A percentile compares a stretch with the other conserved stretches of the same genome.
Conservation (phyloP, 345 rosid species). For the Brassica juncea region DNA sequence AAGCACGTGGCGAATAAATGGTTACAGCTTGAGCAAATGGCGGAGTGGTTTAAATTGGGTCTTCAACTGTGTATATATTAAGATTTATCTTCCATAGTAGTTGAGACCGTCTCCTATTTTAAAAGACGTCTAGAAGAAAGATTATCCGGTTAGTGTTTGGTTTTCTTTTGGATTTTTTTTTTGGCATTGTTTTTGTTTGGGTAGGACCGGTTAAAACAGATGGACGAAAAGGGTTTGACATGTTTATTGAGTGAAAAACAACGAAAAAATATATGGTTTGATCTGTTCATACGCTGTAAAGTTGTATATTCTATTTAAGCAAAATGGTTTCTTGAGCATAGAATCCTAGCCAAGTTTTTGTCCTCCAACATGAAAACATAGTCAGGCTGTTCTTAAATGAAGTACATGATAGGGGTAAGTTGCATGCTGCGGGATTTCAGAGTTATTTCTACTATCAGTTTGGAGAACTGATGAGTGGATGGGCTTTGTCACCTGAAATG, state of each 20-base stretch:
- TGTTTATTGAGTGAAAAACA: slow-evolving; percentile 24
- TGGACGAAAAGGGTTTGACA: slow-evolving; percentile 30
- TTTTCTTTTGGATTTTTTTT: slow-evolving; percentile 19
- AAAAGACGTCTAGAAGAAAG: slow-evolving; percentile 22
- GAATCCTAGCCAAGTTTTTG: background rate
- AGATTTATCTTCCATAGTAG: slow-evolving; percentile 18
- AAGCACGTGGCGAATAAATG: slow-evolving; percentile 5
- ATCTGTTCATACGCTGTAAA: background rate
- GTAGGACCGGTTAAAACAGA: slow-evolving; percentile 28
- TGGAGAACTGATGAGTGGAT: too few relatives aligned
- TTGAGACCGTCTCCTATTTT: slow-evolving; percentile 25
- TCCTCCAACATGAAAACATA: background rate
- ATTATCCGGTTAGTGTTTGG: slow-evolving; percentile 28
- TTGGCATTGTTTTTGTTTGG: slow-evolving; percentile 6
- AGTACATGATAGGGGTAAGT: background rate
- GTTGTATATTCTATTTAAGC: background rate
- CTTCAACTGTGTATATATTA: slow-evolving; percentile 25
- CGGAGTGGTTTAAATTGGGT: background rate
- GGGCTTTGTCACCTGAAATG: too few relatives aligned
- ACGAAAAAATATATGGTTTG: background rate
- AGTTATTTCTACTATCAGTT: background rate
- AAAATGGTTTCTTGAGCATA: slow-evolving; percentile 10
- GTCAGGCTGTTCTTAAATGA: background rate
- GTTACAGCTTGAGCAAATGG: slow-evolving; percentile 12
- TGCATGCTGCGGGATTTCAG: background rate